Base-by-base conservation (phyloP, 2,329 filamentous ascomycete genomes). In the Fusarium luffae region DNA sequence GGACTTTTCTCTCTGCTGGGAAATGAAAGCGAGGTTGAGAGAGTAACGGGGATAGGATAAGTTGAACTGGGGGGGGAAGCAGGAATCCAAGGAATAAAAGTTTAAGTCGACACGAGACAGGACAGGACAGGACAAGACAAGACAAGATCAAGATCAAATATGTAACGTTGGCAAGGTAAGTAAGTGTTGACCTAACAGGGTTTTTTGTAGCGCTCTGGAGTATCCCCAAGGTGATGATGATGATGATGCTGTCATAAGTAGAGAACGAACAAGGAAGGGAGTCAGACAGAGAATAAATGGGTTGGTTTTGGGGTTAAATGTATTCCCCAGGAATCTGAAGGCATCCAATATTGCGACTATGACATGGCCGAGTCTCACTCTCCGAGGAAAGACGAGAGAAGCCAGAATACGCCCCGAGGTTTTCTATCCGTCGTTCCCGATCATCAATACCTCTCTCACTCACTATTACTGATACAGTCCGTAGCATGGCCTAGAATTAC, bases 191-290 rank as follows among this genome's bases (percentile, higher is more conserved):
- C 66, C 66, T 50, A 56, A 59, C 66, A 67, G 54, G 62, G 63
- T 41, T 70, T 59, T 34, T 67, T 43, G 62, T 41, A 54, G 54
- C 66, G 67, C 67, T 70, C 42, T 47, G 18, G 7, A 14, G 16
- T 16, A n/a, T 37, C 10, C 34, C 18, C 34, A 37, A 37, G 47
- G 16, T 50, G 28, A 30, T 51, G 37, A 34, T 51, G 37, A 34
- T 51, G 41, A 51, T 63, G 66, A 56, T 70, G 67, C 54, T 55
- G 62, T 68, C 47, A 55, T 25, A 34, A 34, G 40, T 27, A 64
- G 46, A 63, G 19, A 37, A 54, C 16, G 27, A 62, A 21, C 47
- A 47, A 28, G 50, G 43, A 43, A 30, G 43, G 43, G 28, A 47
- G 25, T 27, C 25, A 28, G 28, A 14, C 18, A 23, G 12, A 57